These are phyloP conservation scores for Phytophthora crassamura DNA, from an alignment of 352 stramenopile species.

Conservation along the genomic window DNA sequence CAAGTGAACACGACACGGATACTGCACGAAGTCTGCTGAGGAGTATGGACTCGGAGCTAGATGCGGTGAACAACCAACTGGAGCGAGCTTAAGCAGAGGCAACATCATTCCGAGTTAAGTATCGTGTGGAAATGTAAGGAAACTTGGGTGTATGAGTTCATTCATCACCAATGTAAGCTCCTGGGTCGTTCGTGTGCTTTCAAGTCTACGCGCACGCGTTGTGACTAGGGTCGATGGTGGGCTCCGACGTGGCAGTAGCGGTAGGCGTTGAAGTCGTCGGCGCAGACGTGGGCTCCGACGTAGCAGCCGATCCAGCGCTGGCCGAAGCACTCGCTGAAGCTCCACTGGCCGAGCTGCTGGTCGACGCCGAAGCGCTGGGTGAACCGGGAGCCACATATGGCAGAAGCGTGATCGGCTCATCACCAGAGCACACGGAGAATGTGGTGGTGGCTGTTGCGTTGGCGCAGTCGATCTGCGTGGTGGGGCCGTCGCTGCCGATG, in stretches of 20 bases:
- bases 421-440: slow-evolving; percentile 57
- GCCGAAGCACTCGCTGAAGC: slow-evolving; percentile 2
- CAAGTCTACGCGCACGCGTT: slow-evolving; percentile 25
- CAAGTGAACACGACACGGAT: not conserved
- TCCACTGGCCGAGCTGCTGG: too few relatives aligned
- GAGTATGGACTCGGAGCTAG: slow-evolving; percentile 3
- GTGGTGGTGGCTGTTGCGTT: slow-evolving; percentile 50
- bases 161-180: too few relatives aligned
- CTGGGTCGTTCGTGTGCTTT: too few relatives aligned
- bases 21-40: not conserved
- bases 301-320: slow-evolving; percentile 1
- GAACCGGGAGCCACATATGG: slow-evolving; percentile 45
- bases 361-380: not conserved
- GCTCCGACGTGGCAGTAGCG: slow-evolving; percentile 16
- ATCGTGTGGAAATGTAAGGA: too few relatives aligned
- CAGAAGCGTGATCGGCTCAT: slow-evolving; percentile 54
- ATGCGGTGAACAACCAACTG: not conserved
- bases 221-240: slow-evolving; percentile 8
- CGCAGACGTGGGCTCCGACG: slow-evolving; percentile 10
- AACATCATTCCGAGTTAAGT: too few relatives aligned
- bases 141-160: too few relatives aligned
- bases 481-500: slow-evolving; percentile 43
- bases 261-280: too few relatives aligned
- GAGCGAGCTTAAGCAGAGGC: too few relatives aligned
- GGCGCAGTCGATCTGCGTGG: slow-evolving; percentile 60